These are phyloP conservation scores for Ogataea methylovora DNA, from an alignment of 805 yeast species.

Conservation along the genomic window DNA sequence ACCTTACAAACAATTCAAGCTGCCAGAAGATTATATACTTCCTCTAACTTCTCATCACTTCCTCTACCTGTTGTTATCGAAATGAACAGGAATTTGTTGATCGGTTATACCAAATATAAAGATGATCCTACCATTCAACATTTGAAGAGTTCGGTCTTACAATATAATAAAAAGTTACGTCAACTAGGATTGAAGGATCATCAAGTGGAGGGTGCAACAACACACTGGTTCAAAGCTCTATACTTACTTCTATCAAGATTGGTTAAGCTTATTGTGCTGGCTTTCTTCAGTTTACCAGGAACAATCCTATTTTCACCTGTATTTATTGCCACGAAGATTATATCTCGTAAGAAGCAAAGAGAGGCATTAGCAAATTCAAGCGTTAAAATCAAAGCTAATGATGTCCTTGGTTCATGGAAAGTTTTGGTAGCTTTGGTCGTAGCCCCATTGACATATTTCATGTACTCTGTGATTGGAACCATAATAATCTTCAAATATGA, in stretches of 20 bases:
- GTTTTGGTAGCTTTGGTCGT: conserved; percentile 78
- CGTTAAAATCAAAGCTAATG: conserved; percentile 85
- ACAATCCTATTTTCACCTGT: conserved; percentile 82
- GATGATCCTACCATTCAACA: conserved; percentile 63
- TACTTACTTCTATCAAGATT: conserved; percentile 52
- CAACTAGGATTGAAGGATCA: conserved; percentile 64
- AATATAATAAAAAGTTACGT: conserved; percentile 59
- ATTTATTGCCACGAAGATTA: conserved; percentile 63
- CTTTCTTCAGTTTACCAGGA: conserved; percentile 76
- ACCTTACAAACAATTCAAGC: conserved; percentile 88
- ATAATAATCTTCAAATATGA: conserved; percentile 12
- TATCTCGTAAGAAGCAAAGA: conserved; percentile 65
- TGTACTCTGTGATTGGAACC: conserved; percentile 62
- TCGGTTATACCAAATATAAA: conserved; percentile 71
- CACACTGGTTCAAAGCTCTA: conserved; percentile 41
- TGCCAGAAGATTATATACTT: conserved; percentile 79
- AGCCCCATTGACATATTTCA: conserved; percentile 76
- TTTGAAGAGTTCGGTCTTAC: conserved; percentile 54
- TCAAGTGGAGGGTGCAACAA: conserved; percentile 52
- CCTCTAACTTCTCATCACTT: conserved; percentile 45
- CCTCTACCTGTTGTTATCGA: conserved; percentile 85
- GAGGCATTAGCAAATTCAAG: conserved; percentile 78
- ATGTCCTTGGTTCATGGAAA: conserved; percentile 96
- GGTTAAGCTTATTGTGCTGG: conserved; percentile 44
- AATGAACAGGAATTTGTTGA: conserved; percentile 77